phyloP scores from a whole-genome alignment of 2,329 filamentous ascomycete genomes.

The Xylariaceae sp. region DNA sequence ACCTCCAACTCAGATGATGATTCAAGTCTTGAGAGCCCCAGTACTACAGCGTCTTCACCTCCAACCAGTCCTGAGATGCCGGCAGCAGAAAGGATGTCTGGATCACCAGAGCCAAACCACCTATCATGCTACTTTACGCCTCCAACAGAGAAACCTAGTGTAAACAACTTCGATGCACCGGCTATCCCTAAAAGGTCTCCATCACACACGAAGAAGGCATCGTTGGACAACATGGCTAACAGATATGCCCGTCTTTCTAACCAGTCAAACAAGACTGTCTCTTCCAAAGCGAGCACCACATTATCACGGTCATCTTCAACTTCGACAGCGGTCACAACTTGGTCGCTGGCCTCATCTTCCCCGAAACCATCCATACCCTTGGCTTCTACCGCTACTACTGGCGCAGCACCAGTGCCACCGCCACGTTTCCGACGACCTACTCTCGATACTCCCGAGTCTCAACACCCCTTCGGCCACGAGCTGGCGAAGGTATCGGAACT shows the following conservation, averaged over 20 bases:
- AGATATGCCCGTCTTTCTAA: slow-evolving; percentile 52
- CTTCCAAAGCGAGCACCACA: slow-evolving; percentile 53
- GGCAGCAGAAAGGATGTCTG: slow-evolving; percentile 48
- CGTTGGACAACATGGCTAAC: slow-evolving; percentile 69
- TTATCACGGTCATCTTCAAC: slow-evolving; percentile 57
- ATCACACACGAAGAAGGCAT: slow-evolving; percentile 83
- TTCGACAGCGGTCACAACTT: slow-evolving; percentile 49
- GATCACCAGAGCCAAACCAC: slow-evolving; percentile 61
- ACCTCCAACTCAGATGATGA: slow-evolving; percentile 57
- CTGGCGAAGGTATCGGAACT: slow-evolving; percentile 89
- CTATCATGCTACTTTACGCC: slow-evolving; percentile 62
- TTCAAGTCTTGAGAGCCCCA: slow-evolving; percentile 63
- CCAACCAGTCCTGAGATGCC: slow-evolving; percentile 67
- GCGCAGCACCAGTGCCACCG: slow-evolving; percentile 30
- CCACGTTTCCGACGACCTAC: slow-evolving; percentile 26
- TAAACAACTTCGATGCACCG: slow-evolving; percentile 52
- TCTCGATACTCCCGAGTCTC: slow-evolving; percentile 25
- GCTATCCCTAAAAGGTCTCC: slow-evolving; percentile 72
- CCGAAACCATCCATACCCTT: slow-evolving; percentile 25
- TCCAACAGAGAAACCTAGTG: slow-evolving; percentile 43
- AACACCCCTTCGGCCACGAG: slow-evolving; percentile 78
- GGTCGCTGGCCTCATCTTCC: slow-evolving; percentile 35
- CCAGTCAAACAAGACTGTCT: slow-evolving; percentile 49
- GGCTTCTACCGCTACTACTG: slow-evolving; percentile 30
- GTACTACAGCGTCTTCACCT: slow-evolving; percentile 54